Percentiles rank a stretch among this genome's conserved stretches.
phyloP scores from a whole-genome alignment of 768 basidiomycete species.

The Mycena leptocephala region DNA sequence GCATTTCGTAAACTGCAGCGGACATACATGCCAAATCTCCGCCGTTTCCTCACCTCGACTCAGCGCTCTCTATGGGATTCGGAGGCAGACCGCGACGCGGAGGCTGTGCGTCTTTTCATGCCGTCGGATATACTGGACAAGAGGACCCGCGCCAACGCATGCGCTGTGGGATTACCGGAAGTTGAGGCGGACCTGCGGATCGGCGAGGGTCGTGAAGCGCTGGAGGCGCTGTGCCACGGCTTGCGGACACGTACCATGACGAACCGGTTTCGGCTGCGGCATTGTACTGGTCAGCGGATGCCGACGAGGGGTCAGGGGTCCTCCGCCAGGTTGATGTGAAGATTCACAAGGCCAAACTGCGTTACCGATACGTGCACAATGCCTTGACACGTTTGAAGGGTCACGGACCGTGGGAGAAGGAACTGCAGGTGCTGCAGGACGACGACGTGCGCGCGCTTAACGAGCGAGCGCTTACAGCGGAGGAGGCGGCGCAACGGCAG shows the following conservation, averaged over 20 bases:
- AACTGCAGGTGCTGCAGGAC: not conserved
- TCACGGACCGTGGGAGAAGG: slow-evolving; percentile 2
- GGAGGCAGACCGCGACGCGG: not conserved
- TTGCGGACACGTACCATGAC: too few relatives aligned
- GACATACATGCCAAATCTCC: slow-evolving; percentile 1
- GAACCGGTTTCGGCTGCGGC: too few relatives aligned
- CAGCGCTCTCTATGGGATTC: not conserved
- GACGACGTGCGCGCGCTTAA: slow-evolving; percentile 5
- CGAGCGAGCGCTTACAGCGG: slow-evolving; percentile 1
- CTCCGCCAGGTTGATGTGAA: not conserved
- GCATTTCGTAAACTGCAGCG: not conserved
- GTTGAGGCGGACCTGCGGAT: not conserved
- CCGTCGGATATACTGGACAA: not conserved
- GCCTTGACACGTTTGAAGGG: not conserved
- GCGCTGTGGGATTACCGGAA: not conserved
- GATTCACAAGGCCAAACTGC: slow-evolving; percentile 12
- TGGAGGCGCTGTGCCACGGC: not conserved
- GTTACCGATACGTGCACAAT: slow-evolving; percentile 3
- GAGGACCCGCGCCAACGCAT: not conserved
- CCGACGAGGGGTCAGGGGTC: slow-evolving; percentile 11
- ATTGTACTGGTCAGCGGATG: too few relatives aligned
- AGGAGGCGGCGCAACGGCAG: not conserved
- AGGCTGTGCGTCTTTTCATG: not conserved
- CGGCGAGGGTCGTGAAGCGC: not conserved
- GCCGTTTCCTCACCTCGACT: not conserved